Base-by-base conservation (phyloP, 2,329 filamentous ascomycete species). In the Pezicula radicicola region DNA sequence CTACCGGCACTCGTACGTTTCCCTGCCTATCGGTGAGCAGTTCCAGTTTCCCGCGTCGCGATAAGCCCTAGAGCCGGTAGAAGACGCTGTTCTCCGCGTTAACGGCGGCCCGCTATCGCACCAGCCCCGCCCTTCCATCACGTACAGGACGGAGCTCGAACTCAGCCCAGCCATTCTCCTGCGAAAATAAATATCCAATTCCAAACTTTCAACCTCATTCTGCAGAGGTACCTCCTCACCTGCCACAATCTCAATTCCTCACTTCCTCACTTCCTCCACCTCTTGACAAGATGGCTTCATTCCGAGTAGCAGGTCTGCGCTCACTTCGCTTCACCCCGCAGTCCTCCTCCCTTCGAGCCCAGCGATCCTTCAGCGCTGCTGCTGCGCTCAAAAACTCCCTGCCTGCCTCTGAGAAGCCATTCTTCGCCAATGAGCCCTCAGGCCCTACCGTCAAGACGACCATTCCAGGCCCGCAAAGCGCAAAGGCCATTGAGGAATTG, bases 401-500 rank as follows among this genome's bases (percentile, higher is more conserved):
- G 3, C 33, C 54, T 13, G 47, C 54, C 13, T 51, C 50, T 28
- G 62, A 62, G 45, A 39, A 56, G 27, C 58, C 63, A 19, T 65
- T 66, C 55, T 66, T 68, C 50, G 54, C 62, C 8, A 54, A 60
- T 54, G 66, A 68, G 47, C 66, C 66, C 2, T 41, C 55, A n/a
- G 61, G 55, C 21, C 66, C 66, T 30, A 55, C 47, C 33, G 48
- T 68, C 28, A 66, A 66, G 59, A 71, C 67, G 12, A 59, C 61
- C n/a, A 71, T 72, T 55, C 70, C 70, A 36, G 70, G 70, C 2
- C 69, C 69, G 39, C 54, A 66, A 51, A 66, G 61, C 21, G 60
- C 67, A 62, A 64, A 66, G 55, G 68, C 68, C 40, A 70, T 72
- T 57, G 61, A 57, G 42, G 66, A 76, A 55, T 69, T 80, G 42